phyloP scores from a whole-genome alignment of 1,284 basidiomycete genomes.

The Naganishia cerealis region DNA sequence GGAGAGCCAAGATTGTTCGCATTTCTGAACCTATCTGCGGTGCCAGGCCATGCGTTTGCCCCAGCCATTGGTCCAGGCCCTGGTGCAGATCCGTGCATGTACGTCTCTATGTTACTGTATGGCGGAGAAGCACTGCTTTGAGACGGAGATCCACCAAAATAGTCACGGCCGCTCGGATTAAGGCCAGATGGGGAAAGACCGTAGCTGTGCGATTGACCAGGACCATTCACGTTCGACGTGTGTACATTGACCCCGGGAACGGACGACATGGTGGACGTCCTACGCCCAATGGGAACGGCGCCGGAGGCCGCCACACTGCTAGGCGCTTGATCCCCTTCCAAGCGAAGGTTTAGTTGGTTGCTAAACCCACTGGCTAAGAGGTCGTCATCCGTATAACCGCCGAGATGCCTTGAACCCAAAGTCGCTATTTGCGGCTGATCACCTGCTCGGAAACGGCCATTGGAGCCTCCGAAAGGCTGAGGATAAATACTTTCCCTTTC shows the following conservation, averaged over 20 bases:
- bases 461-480: conserved; percentile 40
- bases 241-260: conserved; percentile 35
- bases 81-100: background rate
- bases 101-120: conserved; percentile 2
- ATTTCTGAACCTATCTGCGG: conserved; percentile 10
- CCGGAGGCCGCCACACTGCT: conserved; percentile 35
- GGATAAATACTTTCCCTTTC: conserved; percentile 34
- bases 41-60: background rate
- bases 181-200: conserved; percentile 15
- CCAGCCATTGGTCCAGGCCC: background rate
- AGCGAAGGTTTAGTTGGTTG: conserved; percentile 65
- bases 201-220: conserved; percentile 21
- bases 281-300: conserved; percentile 20
- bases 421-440: conserved; percentile 39
- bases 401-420: conserved; percentile 26
- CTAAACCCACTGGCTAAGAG: conserved; percentile 63
- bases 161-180: background rate
- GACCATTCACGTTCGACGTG: conserved; percentile 1
- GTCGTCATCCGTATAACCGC: conserved; percentile 71
- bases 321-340: conserved; percentile 52
- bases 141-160: conserved; percentile 8
- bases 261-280: conserved; percentile 22
- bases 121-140: conserved; percentile 21
- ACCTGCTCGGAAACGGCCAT: conserved; percentile 35
- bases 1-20: background rate